Evolutionary conservation across 1,284 basidiomycete genomes (phyloP).

Genomic region (Chalciporus sp.): DNA sequence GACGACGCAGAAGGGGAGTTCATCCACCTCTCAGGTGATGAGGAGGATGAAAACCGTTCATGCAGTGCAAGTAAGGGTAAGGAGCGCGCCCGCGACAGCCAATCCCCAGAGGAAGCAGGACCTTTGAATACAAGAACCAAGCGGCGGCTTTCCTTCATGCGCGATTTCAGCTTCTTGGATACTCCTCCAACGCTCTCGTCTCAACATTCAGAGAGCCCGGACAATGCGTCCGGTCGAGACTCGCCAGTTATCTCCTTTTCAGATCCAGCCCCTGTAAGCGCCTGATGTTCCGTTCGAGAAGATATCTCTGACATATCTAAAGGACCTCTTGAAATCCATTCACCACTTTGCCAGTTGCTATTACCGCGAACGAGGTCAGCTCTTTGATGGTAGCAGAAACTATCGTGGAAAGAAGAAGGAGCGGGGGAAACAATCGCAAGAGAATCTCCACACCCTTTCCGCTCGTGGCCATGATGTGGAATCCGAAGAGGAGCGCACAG

Average conservation of each 20-base stretch:
- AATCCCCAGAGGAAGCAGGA: slow-evolving; percentile 8
- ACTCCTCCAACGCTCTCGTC: slow-evolving; percentile 16
- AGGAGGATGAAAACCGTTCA: slow-evolving; percentile 3
- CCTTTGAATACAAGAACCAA: slow-evolving; percentile 31
- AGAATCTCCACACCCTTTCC: slow-evolving; percentile 29
- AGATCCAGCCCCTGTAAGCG: slow-evolving; percentile 52
- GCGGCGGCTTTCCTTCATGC: slow-evolving; percentile 41
- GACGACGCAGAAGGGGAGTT: slow-evolving; percentile 27
- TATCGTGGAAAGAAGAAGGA: slow-evolving; percentile 47
- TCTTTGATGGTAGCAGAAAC: slow-evolving; percentile 52
- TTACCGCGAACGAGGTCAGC: slow-evolving; percentile 60
- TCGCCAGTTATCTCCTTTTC: slow-evolving; percentile 18
- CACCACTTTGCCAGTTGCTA: slow-evolving; percentile 67
- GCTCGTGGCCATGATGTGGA: slow-evolving; percentile 10
- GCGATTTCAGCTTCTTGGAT: slow-evolving; percentile 42
- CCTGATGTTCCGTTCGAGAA: neutral
- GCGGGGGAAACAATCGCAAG: slow-evolving; percentile 6
- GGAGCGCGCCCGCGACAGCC: slow-evolving; percentile 16
- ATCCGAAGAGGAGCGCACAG: slow-evolving; percentile 18
- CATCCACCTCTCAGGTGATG: slow-evolving; percentile 23
- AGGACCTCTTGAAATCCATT: slow-evolving; percentile 74
- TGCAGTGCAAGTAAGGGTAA: slow-evolving; percentile 28
- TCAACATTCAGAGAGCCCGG: neutral
- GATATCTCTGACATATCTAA: slow-evolving; percentile 10
- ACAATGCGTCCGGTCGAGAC: neutral